Percentiles rank a stretch among this genome's conserved stretches.
These are phyloP conservation scores for Meyerozyma athensensis DNA, from an alignment of 1,139 yeast species.

Conservation along the genomic window DNA sequence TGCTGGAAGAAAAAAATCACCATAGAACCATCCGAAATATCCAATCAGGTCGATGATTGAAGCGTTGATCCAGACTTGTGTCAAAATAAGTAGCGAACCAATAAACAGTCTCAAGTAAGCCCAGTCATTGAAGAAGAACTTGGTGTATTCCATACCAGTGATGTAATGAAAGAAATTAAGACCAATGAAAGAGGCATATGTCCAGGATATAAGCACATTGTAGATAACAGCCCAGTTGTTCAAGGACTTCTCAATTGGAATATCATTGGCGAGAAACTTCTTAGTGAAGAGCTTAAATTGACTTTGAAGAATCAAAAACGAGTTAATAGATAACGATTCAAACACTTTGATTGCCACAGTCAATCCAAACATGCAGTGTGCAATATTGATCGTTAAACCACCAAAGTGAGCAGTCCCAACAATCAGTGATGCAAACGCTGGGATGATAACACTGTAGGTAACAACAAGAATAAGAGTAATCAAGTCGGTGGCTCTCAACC, in stretches of 20 bases:
- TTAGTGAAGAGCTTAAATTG: slow-evolving; percentile 61
- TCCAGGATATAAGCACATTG: slow-evolving; percentile 46
- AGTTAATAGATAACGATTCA: slow-evolving; percentile 51
- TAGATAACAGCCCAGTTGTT: slow-evolving; percentile 75
- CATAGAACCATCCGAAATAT: slow-evolving; percentile 86
- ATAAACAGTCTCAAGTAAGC: slow-evolving; percentile 55
- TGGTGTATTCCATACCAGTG: slow-evolving; percentile 16
- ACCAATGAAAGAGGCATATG: slow-evolving; percentile 44
- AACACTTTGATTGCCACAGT: slow-evolving; percentile 49
- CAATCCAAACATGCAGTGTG: slow-evolving; percentile 36
- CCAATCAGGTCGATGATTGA: slow-evolving; percentile 75
- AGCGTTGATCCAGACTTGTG: slow-evolving; percentile 69
- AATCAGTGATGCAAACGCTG: slow-evolving; percentile 34
- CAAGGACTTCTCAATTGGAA: slow-evolving; percentile 64
- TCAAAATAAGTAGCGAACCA: slow-evolving; percentile 48
- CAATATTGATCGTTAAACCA: slow-evolving; percentile 9
- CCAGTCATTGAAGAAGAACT: slow-evolving; percentile 32
- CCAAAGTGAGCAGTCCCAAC: slow-evolving; percentile 14
- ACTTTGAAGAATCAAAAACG: slow-evolving; percentile 57
- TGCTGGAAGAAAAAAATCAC: slow-evolving; percentile 72
- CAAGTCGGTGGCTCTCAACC: slow-evolving; percentile 62
- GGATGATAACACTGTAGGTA: slow-evolving; percentile 42
- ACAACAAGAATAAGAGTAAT: slow-evolving; percentile 46
- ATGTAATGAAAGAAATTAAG: slow-evolving; percentile 31
- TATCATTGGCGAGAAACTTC: slow-evolving; percentile 61